A percentile compares a stretch with the other conserved stretches of the same genome.
Conservation (phyloP, 495 filamentous ascomycete species). For the Hypoxylon lienhwacheense region DNA sequence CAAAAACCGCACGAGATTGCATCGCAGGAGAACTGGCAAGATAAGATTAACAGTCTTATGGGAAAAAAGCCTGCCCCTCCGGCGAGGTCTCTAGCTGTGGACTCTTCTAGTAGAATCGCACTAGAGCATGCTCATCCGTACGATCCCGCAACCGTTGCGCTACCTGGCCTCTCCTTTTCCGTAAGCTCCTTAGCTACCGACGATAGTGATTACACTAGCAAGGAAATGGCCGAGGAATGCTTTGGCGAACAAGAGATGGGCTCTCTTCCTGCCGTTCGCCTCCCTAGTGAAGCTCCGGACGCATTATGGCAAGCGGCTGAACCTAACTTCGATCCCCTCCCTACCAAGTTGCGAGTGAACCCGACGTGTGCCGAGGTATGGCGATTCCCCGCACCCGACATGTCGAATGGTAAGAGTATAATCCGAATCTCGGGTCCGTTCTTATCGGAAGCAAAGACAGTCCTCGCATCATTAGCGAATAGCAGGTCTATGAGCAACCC, state of each 20-base stretch:
- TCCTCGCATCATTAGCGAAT: slow-evolving; percentile 44
- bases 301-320: slow-evolving; percentile 48
- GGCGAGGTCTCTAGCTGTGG: slow-evolving; percentile 56
- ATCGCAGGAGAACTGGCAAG: slow-evolving; percentile 62
- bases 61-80: slow-evolving; percentile 61
- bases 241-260: slow-evolving; percentile 84
- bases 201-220: slow-evolving; percentile 48
- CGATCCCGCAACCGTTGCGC: slow-evolving; percentile 59
- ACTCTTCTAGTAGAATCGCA: slow-evolving; percentile 62
- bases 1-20: slow-evolving; percentile 37
- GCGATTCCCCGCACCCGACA: slow-evolving; percentile 41
- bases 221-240: slow-evolving; percentile 73
- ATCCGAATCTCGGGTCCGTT: slow-evolving; percentile 52
- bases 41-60: slow-evolving; percentile 71
- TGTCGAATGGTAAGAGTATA: slow-evolving; percentile 44
- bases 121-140: slow-evolving; percentile 56
- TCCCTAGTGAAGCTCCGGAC: slow-evolving; percentile 63
- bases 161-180: slow-evolving; percentile 47
- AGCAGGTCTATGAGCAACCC: slow-evolving; percentile 50
- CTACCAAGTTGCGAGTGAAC: slow-evolving; percentile 43
- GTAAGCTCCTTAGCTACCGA: slow-evolving; percentile 28
- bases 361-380: slow-evolving; percentile 46
- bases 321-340: slow-evolving; percentile 37
- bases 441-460: slow-evolving; percentile 43
- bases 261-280: slow-evolving; percentile 67